These are phyloP conservation scores for Lathyrus aphaca DNA, from an alignment of 306 rosid genomes.

Conservation along the genomic window DNA sequence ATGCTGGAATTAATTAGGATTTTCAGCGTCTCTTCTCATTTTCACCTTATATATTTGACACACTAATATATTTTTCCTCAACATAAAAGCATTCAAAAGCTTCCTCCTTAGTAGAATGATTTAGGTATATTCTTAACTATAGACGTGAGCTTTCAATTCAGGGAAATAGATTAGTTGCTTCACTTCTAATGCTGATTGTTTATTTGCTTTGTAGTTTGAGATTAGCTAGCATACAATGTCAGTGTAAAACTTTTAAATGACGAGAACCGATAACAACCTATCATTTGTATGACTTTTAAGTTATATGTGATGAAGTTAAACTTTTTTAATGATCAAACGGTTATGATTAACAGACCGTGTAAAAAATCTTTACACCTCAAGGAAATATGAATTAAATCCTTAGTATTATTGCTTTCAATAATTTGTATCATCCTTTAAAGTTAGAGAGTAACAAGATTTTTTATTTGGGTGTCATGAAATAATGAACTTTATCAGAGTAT, in stretches of 20 bases:
- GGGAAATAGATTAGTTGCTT: slow-evolving; percentile 4
- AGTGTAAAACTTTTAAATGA: neutral
- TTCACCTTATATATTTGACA: slow-evolving; percentile 19
- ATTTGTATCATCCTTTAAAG: slow-evolving; percentile 7
- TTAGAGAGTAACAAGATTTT: slow-evolving; percentile 28
- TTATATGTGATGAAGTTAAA: neutral
- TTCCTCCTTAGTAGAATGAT: slow-evolving; percentile 21
- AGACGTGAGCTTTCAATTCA: neutral
- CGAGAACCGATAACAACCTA: neutral
- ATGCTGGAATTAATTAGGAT: slow-evolving; percentile 5
- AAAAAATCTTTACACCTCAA: neutral
- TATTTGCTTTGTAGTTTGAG: slow-evolving; percentile 8
- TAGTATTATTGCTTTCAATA: slow-evolving; percentile 5
- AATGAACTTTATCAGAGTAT: slow-evolving; percentile 7
- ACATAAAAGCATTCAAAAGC: neutral
- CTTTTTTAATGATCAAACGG: neutral
- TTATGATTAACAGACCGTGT: neutral
- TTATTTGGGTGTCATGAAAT: neutral
- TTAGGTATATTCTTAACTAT: neutral
- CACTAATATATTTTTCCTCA: slow-evolving; percentile 13
- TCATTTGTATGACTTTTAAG: neutral
- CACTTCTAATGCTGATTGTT: neutral
- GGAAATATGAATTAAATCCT: neutral
- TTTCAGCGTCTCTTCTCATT: slow-evolving; percentile 4
- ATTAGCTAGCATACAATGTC: neutral